A percentile compares a stretch with the other conserved stretches of the same genome.
These are phyloP conservation scores for Sanguinoderma infundibulare DNA, from an alignment of 1,284 basidiomycete genomes.

Conservation along the genomic window DNA sequence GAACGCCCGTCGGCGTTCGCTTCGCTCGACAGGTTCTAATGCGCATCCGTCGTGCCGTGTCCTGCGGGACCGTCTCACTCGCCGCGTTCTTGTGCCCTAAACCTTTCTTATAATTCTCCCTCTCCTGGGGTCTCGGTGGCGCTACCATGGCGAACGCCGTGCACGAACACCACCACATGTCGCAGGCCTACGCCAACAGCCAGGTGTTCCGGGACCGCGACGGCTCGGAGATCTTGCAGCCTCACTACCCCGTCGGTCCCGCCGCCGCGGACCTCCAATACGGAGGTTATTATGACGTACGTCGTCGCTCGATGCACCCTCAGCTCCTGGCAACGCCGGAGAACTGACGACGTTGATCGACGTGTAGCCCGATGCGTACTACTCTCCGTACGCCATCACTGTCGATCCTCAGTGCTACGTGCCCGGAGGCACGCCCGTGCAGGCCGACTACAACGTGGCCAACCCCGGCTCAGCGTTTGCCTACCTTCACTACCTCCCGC, in stretches of 20 bases:
- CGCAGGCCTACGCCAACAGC: neutral
- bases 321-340: neutral
- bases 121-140: neutral
- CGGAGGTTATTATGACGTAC: neutral
- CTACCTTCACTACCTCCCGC: constrained; percentile 21
- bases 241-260: neutral
- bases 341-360: neutral
- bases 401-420: neutral
- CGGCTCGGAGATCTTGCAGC: neutral
- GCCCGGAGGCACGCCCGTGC: neutral
- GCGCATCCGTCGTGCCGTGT: neutral
- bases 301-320: neutral
- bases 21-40: neutral
- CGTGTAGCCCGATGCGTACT: neutral
- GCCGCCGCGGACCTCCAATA: neutral
- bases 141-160: neutral
- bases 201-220: neutral
- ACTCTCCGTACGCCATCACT: neutral
- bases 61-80: neutral
- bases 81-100: neutral
- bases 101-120: neutral
- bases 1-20: neutral
- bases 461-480: neutral
- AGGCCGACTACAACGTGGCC: neutral
- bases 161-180: neutral